phyloP scores from a whole-genome alignment of 2,329 filamentous ascomycete species.

The Colletotrichum tanaceti region DNA sequence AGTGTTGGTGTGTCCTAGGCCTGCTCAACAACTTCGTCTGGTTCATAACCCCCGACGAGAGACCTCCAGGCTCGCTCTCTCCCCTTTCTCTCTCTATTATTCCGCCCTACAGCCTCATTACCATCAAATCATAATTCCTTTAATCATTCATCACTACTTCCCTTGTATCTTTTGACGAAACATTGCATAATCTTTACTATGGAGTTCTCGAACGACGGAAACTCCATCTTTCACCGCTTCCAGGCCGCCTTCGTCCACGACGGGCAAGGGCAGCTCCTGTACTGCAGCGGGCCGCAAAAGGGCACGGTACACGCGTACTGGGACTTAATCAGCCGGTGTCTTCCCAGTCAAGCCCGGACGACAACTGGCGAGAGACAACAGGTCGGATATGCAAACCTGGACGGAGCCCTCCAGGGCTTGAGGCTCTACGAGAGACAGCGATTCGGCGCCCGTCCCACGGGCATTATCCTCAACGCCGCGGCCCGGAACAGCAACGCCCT shows the following conservation, averaged over 20 bases:
- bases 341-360: constrained; percentile 17
- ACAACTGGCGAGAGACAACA: constrained; percentile 14
- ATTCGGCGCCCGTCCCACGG: constrained; percentile 8
- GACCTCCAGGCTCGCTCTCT: background rate
- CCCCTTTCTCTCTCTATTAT: background rate
- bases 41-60: constrained; percentile 17
- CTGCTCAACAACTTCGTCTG: background rate
- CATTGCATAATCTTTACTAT: constrained; percentile 11
- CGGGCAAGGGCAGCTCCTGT: constrained; percentile 32
- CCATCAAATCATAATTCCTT: constrained; percentile 5
- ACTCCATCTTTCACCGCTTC: constrained; percentile 38
- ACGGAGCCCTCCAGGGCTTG: constrained; percentile 11
- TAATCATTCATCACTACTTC: constrained; percentile 13
- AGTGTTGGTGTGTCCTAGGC: background rate
- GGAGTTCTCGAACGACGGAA: constrained; percentile 39
- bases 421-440: constrained; percentile 31
- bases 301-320: constrained; percentile 26
- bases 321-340: constrained; percentile 15
- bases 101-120: background rate
- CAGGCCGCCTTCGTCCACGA: constrained; percentile 36
- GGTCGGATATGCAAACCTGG: constrained; percentile 19
- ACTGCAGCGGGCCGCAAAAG: constrained; percentile 27
- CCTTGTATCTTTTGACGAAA: background rate
- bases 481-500: constrained; percentile 7
- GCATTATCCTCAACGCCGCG: constrained; percentile 26